Base-by-base conservation (phyloP, 768 basidiomycete genomes). In the Crepidotus variabilis region DNA sequence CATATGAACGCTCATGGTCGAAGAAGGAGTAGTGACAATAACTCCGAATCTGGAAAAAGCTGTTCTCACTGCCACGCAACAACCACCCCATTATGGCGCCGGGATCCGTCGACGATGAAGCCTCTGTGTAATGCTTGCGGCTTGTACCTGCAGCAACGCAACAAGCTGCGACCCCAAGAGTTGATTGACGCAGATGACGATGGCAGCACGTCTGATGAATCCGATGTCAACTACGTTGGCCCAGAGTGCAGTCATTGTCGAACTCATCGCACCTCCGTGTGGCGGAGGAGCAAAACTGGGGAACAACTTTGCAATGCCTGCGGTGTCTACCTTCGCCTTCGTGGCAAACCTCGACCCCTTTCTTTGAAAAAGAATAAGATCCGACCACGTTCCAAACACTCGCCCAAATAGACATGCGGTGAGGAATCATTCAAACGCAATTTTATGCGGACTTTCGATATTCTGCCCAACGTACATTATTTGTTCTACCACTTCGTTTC, bases 271-370 rank as follows among this genome's bases (percentile, higher is more conserved):
- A 80, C 79, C 2, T 78, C 77, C 7, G 79, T 80, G 43, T 80
- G 79, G 79, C 70, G 79, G 36, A 67, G 79, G 50, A 78, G 77
- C 60, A 80, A 80, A 64, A 69, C 75, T 1, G 79, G 79, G 0
- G 76, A 75, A 11, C 77, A 78, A 61, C 69, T 80, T 1, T 80
- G 79, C 63, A 80, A 80, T 52, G 79, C 79, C 5, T 80, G 79
- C 61, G 79, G 79, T 21, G 79, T 80, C 8, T 80, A 80, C 57
- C 67, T 67, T 24, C 69, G 79, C 28, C 71, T 80, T 47, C 73
- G 78, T 13, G 79, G 79, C 2, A 78, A 73, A 57, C 76, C 76
- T 54, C 66, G 79, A 35, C 79, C 79, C 6, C 59, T 80, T 22
- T 74, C 73, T 6, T 67, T 80, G 56, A 75, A 73, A 65, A 70